Evolutionary conservation across 495 filamentous ascomycete genomes (phyloP).

Genomic region (Trichoderma parareesei): DNA sequence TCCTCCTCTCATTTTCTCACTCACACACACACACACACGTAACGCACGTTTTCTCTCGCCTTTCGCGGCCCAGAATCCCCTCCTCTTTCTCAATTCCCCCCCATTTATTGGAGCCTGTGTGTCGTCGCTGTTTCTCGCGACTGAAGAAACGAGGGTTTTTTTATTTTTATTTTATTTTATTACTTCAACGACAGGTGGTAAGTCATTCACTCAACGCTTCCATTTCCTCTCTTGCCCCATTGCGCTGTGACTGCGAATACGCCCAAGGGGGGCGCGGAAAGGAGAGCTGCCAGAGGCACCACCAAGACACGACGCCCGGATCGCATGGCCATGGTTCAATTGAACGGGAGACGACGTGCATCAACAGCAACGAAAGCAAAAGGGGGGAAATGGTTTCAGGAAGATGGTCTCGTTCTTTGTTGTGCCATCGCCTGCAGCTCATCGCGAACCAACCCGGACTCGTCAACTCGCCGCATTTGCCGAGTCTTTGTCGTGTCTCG

Average conservation of each 20-base stretch:
- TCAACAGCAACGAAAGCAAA: not conserved
- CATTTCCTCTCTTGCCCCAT: not conserved
- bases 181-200: constrained; percentile 1
- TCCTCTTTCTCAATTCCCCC: not conserved
- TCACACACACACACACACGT: constrained; percentile 8
- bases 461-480: not conserved
- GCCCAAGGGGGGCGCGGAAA: not conserved
- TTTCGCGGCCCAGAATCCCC: not conserved
- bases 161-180: too few species aligned
- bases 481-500: not conserved
- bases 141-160: not conserved
- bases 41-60: not conserved
- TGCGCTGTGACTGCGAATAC: not conserved
- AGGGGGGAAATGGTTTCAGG: not conserved
- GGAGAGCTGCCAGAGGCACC: not conserved
- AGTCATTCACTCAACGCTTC: not conserved
- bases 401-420: not conserved
- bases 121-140: constrained; percentile 6
- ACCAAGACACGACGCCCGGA: constrained; percentile 3
- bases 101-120: not conserved
- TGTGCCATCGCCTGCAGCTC: not conserved
- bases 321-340: not conserved
- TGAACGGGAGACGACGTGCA: not conserved
- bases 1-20: not conserved
- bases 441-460: not conserved